Conservation (phyloP, 495 filamentous ascomycete species). For the Pyrenopolyporus hunteri region DNA sequence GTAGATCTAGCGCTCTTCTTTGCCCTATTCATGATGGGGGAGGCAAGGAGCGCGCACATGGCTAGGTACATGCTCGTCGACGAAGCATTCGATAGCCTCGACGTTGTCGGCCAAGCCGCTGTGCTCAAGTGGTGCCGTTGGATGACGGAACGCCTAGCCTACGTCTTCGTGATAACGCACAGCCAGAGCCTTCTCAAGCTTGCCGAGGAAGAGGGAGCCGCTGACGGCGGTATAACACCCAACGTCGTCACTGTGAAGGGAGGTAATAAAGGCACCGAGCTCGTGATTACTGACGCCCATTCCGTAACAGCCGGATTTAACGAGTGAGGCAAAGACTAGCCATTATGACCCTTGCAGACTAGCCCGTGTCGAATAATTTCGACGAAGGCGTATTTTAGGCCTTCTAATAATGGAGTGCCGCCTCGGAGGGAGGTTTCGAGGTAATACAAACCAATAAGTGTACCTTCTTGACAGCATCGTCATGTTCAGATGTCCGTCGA, state of each 20-base stretch:
- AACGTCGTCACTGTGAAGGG: slow-evolving; percentile 23
- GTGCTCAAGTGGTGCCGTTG: slow-evolving; percentile 38
- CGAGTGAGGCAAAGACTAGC: no score
- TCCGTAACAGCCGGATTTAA: no score
- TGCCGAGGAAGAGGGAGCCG: slow-evolving; percentile 15
- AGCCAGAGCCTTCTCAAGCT: slow-evolving; percentile 15
- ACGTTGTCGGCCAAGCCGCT: slow-evolving; percentile 37
- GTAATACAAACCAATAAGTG: no score
- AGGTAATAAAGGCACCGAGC: slow-evolving; percentile 11
- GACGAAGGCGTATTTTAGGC: no score
- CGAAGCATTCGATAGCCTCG: slow-evolving; percentile 45
- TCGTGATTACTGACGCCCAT: no score
- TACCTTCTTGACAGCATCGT: no score
- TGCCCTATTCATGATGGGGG: slow-evolving; percentile 39
- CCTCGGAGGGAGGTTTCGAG: no score
- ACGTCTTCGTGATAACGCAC: slow-evolving; percentile 40
- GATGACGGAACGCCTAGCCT: slow-evolving; percentile 28
- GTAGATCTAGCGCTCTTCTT: slow-evolving; percentile 47
- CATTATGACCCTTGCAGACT: no score
- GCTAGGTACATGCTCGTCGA: slow-evolving; percentile 45
- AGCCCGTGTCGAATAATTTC: no score
- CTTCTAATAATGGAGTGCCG: no score
- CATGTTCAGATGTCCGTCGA: no score
- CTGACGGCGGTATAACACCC: slow-evolving; percentile 14
- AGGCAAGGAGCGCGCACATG: slow-evolving; percentile 37